phyloP scores from a whole-genome alignment of 2,329 filamentous ascomycete genomes.

The Pseudogymnoascus sp. region DNA sequence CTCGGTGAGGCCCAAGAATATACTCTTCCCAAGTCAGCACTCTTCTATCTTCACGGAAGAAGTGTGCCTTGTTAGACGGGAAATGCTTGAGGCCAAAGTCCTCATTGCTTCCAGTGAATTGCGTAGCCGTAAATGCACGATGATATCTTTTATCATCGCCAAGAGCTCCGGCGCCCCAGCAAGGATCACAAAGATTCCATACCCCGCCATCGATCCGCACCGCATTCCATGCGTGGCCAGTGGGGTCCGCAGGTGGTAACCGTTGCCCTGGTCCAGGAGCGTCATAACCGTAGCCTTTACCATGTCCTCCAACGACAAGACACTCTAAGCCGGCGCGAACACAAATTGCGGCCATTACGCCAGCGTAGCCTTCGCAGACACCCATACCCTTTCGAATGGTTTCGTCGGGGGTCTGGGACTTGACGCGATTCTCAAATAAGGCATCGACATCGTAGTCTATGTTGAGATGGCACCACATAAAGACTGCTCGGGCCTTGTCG shows the following conservation, averaged over 20 bases:
- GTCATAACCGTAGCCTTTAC: conserved; percentile 74
- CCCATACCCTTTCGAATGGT: conserved; percentile 71
- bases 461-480: conserved; percentile 94
- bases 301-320: conserved; percentile 66
- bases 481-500: conserved; percentile 87
- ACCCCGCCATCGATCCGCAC: conserved; percentile 76
- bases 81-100: conserved; percentile 77
- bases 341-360: conserved; percentile 71
- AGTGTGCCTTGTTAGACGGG: conserved; percentile 57
- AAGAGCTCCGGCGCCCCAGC: conserved; percentile 82
- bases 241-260: conserved; percentile 53
- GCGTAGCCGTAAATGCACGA: conserved; percentile 56
- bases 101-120: conserved; percentile 60
- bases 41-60: conserved; percentile 67
- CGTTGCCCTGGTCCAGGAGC: conserved; percentile 54
- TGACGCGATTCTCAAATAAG: conserved; percentile 67
- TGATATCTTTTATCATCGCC: conserved; percentile 50
- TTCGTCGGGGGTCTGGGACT: conserved; percentile 58
- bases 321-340: conserved; percentile 71
- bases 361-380: conserved; percentile 88
- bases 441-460: conserved; percentile 73
- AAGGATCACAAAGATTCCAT: conserved; percentile 88
- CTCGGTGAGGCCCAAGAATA: conserved; percentile 50
- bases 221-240: conserved; percentile 85
- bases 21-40: conserved; percentile 74